Conservation (phyloP, 2,329 filamentous ascomycete genomes). For the Aspergillus novoparasiticus region DNA sequence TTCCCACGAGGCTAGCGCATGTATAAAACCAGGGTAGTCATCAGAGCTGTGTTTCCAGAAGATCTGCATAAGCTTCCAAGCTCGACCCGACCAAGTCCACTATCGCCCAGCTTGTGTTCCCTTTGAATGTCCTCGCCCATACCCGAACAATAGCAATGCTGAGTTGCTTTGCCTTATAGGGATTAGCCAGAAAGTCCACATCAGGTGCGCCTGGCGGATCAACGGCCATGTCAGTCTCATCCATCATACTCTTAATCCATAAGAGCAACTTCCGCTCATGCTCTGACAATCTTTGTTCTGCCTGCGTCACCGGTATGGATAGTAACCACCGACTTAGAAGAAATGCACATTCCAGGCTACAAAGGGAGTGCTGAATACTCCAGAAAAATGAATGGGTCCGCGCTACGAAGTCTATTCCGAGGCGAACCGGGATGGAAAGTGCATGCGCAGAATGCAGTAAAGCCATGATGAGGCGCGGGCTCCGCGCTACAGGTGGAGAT, state of each 20-base stretch:
- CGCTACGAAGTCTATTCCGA: slow-evolving; percentile 57
- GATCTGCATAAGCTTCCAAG: slow-evolving; percentile 50
- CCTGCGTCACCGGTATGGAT: slow-evolving; percentile 46
- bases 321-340: slow-evolving; percentile 51
- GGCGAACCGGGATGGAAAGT: slow-evolving; percentile 56
- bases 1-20: neutral
- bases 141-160: slow-evolving; percentile 52
- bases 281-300: slow-evolving; percentile 47
- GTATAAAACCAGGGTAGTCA: neutral
- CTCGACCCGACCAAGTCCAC: slow-evolving; percentile 50
- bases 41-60: slow-evolving; percentile 39
- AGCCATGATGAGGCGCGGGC: slow-evolving; percentile 52
- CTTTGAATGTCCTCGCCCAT: slow-evolving; percentile 50
- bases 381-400: slow-evolving; percentile 57
- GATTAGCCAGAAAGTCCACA: slow-evolving; percentile 46
- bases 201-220: slow-evolving; percentile 42
- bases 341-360: slow-evolving; percentile 57
- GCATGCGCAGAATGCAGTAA: slow-evolving; percentile 58
- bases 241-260: slow-evolving; percentile 54
- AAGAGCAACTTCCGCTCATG: slow-evolving; percentile 51
- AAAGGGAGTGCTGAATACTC: slow-evolving; percentile 59
- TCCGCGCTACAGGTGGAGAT: slow-evolving; percentile 46
- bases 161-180: slow-evolving; percentile 47
- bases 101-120: slow-evolving; percentile 53
- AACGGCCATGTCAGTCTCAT: slow-evolving; percentile 52